These are phyloP conservation scores for Phytophthora uliginosa DNA, from an alignment of 352 stramenopile genomes.

Conservation along the genomic window DNA sequence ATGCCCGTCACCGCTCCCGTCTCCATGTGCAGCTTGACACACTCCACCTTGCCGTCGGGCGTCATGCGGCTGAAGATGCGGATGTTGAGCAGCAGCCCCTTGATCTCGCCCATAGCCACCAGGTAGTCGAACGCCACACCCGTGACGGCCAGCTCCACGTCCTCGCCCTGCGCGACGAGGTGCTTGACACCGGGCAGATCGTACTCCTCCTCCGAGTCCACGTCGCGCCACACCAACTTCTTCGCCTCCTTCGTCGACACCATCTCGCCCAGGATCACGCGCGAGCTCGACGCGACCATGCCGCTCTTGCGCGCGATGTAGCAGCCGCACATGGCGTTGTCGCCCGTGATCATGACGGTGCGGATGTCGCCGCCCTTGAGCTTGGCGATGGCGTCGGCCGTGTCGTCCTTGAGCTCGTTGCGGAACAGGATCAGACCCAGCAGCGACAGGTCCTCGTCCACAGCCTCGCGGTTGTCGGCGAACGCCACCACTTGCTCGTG, in stretches of 20 bases:
- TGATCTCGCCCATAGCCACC: constrained; percentile 39
- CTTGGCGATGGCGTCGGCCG: constrained; percentile 60
- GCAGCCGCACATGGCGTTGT: constrained; percentile 63
- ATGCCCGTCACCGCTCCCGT: constrained; percentile 54
- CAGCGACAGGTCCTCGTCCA: constrained; percentile 65
- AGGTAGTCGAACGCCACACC: constrained; percentile 52
- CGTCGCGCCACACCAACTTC: constrained; percentile 56
- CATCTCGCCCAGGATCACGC: constrained; percentile 54
- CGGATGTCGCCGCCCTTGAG: constrained; percentile 66
- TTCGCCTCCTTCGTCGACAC: constrained; percentile 36
- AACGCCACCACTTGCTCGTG: constrained; percentile 29
- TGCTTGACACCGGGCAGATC: constrained; percentile 42
- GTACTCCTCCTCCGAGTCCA: constrained; percentile 53
- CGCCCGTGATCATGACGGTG: constrained; percentile 87
- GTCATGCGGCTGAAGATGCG: constrained; percentile 65
- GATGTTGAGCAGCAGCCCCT: constrained; percentile 48
- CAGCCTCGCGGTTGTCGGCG: constrained; percentile 49
- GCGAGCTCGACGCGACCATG: constrained; percentile 39
- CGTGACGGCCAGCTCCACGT: constrained; percentile 57
- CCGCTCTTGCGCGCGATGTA: constrained; percentile 52
- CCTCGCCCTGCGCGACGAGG: constrained; percentile 30
- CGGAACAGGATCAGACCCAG: constrained; percentile 79
- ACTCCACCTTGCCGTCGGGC: constrained; percentile 51
- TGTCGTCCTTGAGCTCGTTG: constrained; percentile 75
- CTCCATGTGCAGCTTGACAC: constrained; percentile 51